Conservation (phyloP, 345 rosid genomes). For the Abelmoschus esculentus region DNA sequence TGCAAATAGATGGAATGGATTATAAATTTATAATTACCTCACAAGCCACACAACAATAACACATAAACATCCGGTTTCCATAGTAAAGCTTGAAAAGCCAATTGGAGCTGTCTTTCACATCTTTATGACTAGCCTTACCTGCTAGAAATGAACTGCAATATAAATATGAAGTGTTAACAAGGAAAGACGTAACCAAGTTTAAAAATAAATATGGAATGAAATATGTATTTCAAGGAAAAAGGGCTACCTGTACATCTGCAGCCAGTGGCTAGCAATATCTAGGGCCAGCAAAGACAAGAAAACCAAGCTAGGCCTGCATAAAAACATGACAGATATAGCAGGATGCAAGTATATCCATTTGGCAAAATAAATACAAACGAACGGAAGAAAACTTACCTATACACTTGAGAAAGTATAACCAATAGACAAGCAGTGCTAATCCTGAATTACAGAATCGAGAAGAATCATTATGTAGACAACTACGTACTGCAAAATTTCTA, state of each 20-base stretch:
- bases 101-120: conserved; percentile 83
- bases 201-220: neutral
- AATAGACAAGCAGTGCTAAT: conserved; percentile 93
- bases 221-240: neutral
- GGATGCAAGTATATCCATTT: neutral
- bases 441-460: conserved; percentile 38
- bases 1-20: neutral
- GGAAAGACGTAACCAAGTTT: neutral
- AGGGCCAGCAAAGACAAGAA: conserved; percentile 79
- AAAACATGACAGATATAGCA: conserved; percentile 9
- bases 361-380: neutral
- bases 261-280: conserved; percentile 92
- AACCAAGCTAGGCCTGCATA: conserved; percentile 77
- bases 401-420: conserved; percentile 38
- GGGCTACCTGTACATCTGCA: conserved; percentile 87
- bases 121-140: conserved; percentile 90
- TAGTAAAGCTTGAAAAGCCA: conserved; percentile 92
- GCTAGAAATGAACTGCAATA: conserved; percentile 73
- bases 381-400: conserved; percentile 23
- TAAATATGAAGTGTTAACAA: conserved; percentile 16
- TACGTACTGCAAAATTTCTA: neutral
- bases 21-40: conserved; percentile 43
- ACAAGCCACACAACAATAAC: conserved; percentile 84
- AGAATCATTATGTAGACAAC: conserved; percentile 10
- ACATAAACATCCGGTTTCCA: conserved; percentile 91